Percentiles rank a stretch among this genome's conserved stretches.
phyloP scores from a whole-genome alignment of 495 filamentous ascomycete species.

The Articulospora tetracladia region DNA sequence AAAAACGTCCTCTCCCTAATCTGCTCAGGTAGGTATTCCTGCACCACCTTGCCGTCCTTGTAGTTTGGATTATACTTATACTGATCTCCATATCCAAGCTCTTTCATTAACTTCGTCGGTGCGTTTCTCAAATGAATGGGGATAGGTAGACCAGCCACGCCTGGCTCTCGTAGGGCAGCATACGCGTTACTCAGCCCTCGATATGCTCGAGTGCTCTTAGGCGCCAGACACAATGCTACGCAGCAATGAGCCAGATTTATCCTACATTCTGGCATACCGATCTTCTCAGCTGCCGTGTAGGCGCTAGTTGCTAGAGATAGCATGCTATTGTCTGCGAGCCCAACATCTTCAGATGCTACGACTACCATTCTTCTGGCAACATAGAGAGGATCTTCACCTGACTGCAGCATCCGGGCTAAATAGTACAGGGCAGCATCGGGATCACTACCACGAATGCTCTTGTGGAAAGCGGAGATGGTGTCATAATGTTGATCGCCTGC shows the following conservation, averaged over 20 bases:
- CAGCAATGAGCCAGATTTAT: slow-evolving; percentile 88
- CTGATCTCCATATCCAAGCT: slow-evolving; percentile 81
- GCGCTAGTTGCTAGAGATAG: slow-evolving; percentile 79
- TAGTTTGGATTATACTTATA: slow-evolving; percentile 98
- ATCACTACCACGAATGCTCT: slow-evolving; percentile 83
- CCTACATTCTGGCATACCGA: slow-evolving; percentile 91
- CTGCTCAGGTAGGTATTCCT: slow-evolving; percentile 83
- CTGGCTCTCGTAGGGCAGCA: slow-evolving; percentile 70
- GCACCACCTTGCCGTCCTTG: slow-evolving; percentile 73
- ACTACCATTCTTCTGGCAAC: slow-evolving; percentile 90
- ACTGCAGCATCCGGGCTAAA: slow-evolving; percentile 91
- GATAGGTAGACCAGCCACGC: slow-evolving; percentile 72
- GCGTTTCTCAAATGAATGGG: slow-evolving; percentile 90
- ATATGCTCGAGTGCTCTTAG: slow-evolving; percentile 85
- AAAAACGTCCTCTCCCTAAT: slow-evolving; percentile 68
- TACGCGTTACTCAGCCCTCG: slow-evolving; percentile 75
- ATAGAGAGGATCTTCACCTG: slow-evolving; percentile 89
- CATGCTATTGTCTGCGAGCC: slow-evolving; percentile 84
- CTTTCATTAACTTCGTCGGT: slow-evolving; percentile 87
- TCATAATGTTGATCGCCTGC: slow-evolving; percentile 95
- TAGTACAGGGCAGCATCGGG: slow-evolving; percentile 90
- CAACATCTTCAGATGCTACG: slow-evolving; percentile 87
- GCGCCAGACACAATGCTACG: slow-evolving; percentile 75
- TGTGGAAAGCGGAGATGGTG: slow-evolving; percentile 95
- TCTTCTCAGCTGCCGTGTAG: slow-evolving; percentile 79